phyloP scores from a whole-genome alignment of 2,329 filamentous ascomycete genomes.

The Tothia fuscella region DNA sequence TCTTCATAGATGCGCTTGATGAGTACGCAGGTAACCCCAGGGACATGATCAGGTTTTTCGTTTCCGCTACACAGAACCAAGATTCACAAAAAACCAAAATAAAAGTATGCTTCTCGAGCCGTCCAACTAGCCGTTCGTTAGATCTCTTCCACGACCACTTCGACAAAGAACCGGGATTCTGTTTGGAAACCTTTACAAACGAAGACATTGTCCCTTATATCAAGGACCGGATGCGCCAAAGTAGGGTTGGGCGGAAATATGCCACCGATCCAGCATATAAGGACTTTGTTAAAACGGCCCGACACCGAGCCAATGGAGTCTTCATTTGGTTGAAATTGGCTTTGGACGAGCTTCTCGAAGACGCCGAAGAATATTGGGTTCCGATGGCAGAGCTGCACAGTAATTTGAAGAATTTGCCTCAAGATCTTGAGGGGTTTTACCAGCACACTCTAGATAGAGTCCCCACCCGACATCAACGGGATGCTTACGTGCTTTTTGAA shows the following conservation, averaged over 20 bases:
- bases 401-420: not conserved
- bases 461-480: not conserved
- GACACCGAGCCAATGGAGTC: not conserved
- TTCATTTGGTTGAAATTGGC: not conserved
- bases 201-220: not conserved
- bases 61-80: not conserved
- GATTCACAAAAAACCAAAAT: not conserved
- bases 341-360: not conserved
- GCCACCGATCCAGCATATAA: not conserved
- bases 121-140: not conserved
- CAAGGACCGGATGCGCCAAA: not conserved
- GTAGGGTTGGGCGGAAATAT: not conserved
- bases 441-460: not conserved
- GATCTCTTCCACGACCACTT: not conserved
- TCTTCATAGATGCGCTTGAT: not conserved
- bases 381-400: not conserved
- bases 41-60: not conserved
- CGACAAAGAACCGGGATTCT: not conserved
- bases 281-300: not conserved
- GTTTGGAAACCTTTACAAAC: not conserved
- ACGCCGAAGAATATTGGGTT: not conserved
- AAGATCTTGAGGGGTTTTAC: not conserved
- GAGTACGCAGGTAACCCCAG: not conserved
- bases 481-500: not conserved
- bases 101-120: not conserved